These are phyloP conservation scores for Euptelea pleiosperma DNA, from an alignment of 164 flowering plant species.

Conservation along the genomic window DNA sequence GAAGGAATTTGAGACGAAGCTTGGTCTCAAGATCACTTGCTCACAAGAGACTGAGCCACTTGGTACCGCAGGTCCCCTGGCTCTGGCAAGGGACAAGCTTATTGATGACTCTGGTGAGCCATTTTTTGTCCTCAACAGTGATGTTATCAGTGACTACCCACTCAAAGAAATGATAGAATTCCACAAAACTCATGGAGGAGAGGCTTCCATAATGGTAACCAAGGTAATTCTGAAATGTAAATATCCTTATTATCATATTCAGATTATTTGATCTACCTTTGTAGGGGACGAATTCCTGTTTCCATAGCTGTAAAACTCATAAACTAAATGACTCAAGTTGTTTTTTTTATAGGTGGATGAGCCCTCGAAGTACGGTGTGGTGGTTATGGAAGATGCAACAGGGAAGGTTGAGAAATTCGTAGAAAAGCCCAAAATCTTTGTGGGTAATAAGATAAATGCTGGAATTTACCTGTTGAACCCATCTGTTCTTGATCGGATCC, in stretches of 20 bases:
- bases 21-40: constrained; percentile 27
- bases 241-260: neutral
- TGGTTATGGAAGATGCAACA: constrained; percentile 23
- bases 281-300: neutral
- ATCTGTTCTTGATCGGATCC: constrained; percentile 18
- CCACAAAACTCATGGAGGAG: constrained; percentile 26
- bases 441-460: constrained; percentile 27
- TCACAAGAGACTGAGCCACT: constrained; percentile 29
- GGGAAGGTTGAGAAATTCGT: constrained; percentile 26
- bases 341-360: constrained; percentile 21
- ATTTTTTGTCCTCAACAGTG: constrained; percentile 27
- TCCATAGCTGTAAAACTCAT: neutral
- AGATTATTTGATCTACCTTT: neutral
- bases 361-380: constrained; percentile 30
- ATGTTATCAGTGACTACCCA: constrained; percentile 25
- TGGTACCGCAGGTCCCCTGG: constrained; percentile 30
- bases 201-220: constrained; percentile 27
- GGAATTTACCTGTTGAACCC: constrained; percentile 29
- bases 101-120: constrained; percentile 21
- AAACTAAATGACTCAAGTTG: neutral
- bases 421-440: constrained; percentile 24
- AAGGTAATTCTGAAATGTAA: constrained; percentile 8
- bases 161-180: constrained; percentile 22
- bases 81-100: constrained; percentile 23
- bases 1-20: constrained; percentile 21